Evolutionary conservation across 2,329 filamentous ascomycete genomes (phyloP).

Genomic region (Aspergillus sp.): DNA sequence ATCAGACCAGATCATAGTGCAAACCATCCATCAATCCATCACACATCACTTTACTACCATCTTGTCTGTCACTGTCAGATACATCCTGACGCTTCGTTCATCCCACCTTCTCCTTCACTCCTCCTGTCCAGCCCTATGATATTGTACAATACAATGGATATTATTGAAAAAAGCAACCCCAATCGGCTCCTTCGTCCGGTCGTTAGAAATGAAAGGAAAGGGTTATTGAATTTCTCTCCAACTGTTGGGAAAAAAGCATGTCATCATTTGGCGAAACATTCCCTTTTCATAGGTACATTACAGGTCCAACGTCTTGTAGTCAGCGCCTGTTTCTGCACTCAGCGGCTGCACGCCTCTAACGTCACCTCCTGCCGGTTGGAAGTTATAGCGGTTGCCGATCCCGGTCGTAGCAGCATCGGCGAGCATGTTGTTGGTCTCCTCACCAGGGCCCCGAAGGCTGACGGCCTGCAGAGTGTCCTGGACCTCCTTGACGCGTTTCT

Average conservation of each 20-base stretch:
- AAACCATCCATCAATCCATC: constrained; percentile 2
- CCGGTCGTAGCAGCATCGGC: constrained; percentile 37
- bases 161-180: constrained; percentile 13
- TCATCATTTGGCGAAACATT: background rate
- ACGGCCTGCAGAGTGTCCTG: constrained; percentile 66
- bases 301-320: constrained; percentile 47
- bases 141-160: constrained; percentile 27
- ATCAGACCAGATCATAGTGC: constrained; percentile 1
- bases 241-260: background rate
- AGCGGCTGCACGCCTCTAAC: constrained; percentile 40
- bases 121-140: constrained; percentile 13
- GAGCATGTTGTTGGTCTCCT: constrained; percentile 42
- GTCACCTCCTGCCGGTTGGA: constrained; percentile 39
- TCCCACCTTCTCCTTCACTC: no score
- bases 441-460: constrained; percentile 45
- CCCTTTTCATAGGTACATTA: constrained; percentile 25
- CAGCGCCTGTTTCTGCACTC: constrained; percentile 42
- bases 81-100: background rate
- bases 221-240: background rate
- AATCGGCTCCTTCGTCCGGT: constrained; percentile 3
- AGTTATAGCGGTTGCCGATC: constrained; percentile 44
- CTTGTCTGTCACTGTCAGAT: background rate
- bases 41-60: background rate
- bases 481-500: constrained; percentile 79
- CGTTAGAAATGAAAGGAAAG: constrained; percentile 5